Evolutionary conservation across 1,284 basidiomycete genomes (phyloP), one percentile per base, ranked within the genome.

Genomic region (Ceratobasidium sp.): DNA sequence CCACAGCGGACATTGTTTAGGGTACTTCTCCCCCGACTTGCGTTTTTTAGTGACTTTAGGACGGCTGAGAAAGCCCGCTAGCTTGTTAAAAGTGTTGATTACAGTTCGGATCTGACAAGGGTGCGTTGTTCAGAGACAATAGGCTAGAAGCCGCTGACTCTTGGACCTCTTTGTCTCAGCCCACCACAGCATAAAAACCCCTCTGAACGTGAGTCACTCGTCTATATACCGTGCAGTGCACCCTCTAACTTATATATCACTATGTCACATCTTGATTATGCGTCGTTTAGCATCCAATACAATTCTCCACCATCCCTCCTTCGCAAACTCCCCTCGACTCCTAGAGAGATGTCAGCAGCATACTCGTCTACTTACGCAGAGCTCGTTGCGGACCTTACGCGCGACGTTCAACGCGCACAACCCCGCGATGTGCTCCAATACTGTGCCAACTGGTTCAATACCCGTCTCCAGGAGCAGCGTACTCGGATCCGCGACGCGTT

Each of bases 381-480:
- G 34, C 87, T 98, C 74, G 84, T 98, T 75, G 86, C 85, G 73
- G 94, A 98, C 76, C 85, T 98, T 72, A 91, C 92, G 74, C 88
- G 92, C 76, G 96, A 97, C 79, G 87, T 87, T 55, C 83, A 91
- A 43, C 87, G 92, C 72, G 91, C 89, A 17, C 91, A 94, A 75
- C 96, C 95, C 20, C 86, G 86, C 74, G 96, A 98, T 77, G 86
- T 91, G 3, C 87, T 97, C 60, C 96, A 98, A 79, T 98, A 93
- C 82, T 96, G 93, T 76, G 90, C 95, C 60, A 94, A 90, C 77
- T 98, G 96, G 96, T 98, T 98, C 82, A 92, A 96, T 77, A 83
- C 84, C 70, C 86, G 92, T 70, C 82, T 96, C 69, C 90, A 94
- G 77, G 88, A 95, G 77, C 90, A 96, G 77, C 84, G 91, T 70